phyloP scores from a whole-genome alignment of 495 filamentous ascomycete genomes.

The Margaritispora aquatica region DNA sequence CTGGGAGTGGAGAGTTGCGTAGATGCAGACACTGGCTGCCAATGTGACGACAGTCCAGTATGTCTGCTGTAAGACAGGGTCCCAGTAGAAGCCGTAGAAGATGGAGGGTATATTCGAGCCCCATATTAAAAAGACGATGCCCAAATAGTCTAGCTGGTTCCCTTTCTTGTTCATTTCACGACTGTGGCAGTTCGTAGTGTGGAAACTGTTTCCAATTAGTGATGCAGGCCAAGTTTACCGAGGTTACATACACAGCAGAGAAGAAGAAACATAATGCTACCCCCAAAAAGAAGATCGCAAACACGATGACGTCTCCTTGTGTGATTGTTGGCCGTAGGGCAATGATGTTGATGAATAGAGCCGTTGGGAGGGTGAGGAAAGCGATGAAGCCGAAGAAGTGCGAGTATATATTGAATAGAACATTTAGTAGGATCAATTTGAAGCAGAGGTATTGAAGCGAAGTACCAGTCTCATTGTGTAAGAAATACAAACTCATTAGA shows the following conservation, averaged over 20 bases:
- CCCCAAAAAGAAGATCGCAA: constrained; percentile 40
- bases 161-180: constrained; percentile 29
- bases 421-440: background rate
- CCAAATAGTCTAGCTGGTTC: constrained; percentile 43
- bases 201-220: constrained; percentile 23
- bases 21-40: constrained; percentile 27
- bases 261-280: constrained; percentile 43
- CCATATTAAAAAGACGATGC: constrained; percentile 50
- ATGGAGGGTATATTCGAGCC: constrained; percentile 43
- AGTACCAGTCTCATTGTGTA: background rate
- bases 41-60: constrained; percentile 32
- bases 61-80: constrained; percentile 23
- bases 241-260: constrained; percentile 28
- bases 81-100: constrained; percentile 45
- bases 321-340: constrained; percentile 25
- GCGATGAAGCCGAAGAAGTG: constrained; percentile 37
- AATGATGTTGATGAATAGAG: constrained; percentile 25
- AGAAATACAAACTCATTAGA: no score
- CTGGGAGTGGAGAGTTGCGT: constrained; percentile 30
- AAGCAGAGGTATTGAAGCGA: background rate
- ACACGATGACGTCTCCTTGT: constrained; percentile 36
- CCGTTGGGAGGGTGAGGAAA: constrained; percentile 35
- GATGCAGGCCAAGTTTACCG: background rate
- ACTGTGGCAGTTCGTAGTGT: constrained; percentile 44
- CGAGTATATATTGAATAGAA: constrained; percentile 39